A percentile compares a stretch with the other conserved stretches of the same genome.
Evolutionary conservation across 768 basidiomycete species (phyloP).

Genomic region (Russula virescens): DNA sequence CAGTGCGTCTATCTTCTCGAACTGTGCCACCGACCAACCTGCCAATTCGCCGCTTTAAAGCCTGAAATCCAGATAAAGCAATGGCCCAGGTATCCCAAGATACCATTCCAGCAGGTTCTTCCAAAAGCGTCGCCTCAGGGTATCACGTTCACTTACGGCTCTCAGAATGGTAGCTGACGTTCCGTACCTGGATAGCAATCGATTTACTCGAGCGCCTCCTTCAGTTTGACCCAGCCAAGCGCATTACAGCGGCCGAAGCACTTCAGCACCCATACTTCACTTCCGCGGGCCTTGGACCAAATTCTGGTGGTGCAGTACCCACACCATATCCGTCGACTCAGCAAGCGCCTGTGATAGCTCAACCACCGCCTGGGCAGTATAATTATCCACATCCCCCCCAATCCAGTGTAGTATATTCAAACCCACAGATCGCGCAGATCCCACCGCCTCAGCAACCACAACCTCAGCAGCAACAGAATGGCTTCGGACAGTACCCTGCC

Average conservation of each 20-base stretch:
- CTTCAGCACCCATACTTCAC: constrained; percentile 91
- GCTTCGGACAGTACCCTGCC: constrained; percentile 25
- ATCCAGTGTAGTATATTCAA: constrained; percentile 28
- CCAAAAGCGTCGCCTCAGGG: constrained; percentile 85
- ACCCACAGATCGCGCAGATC: constrained; percentile 22
- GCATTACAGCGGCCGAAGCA: constrained; percentile 87
- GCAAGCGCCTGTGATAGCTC: constrained; percentile 42
- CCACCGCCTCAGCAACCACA: constrained; percentile 34
- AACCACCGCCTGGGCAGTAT: constrained; percentile 36
- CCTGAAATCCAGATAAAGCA: constrained; percentile 80
- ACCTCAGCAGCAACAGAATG: constrained; percentile 22
- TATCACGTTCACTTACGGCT: constrained; percentile 28
- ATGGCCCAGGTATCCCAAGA: constrained; percentile 82
- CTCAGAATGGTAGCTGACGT: background rate
- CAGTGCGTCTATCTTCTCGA: constrained; percentile 46
- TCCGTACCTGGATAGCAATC: constrained; percentile 48
- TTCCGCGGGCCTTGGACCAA: constrained; percentile 38
- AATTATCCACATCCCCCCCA: constrained; percentile 62
- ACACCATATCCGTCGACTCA: constrained; percentile 42
- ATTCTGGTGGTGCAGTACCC: constrained; percentile 38
- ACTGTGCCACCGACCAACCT: constrained; percentile 2
- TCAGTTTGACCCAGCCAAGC: constrained; percentile 91
- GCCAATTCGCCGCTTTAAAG: constrained; percentile 35
- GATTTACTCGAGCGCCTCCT: constrained; percentile 92
- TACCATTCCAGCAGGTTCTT: constrained; percentile 72